Evolutionary conservation across 2,329 filamentous ascomycete genomes (phyloP), one percentile per base, ranked within the genome.

Genomic region (Apiospora arundinis): DNA sequence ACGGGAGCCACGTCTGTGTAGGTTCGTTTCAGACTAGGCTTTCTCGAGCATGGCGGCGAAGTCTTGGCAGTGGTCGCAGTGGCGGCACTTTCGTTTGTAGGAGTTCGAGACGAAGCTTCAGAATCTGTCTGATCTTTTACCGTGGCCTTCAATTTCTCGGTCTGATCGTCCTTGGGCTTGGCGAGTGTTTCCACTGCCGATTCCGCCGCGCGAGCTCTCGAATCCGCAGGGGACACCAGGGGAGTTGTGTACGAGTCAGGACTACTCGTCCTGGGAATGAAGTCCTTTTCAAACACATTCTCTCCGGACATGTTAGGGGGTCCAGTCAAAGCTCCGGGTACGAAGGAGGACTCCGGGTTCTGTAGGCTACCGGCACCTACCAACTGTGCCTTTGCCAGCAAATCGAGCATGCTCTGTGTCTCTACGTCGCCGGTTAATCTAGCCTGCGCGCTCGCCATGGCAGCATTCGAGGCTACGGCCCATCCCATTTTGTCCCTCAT

Each of bases 401-500:
- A 85, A 78, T 98, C 95, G 82, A 98, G 89, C 92, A 97, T 95
- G 77, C 92, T 92, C 81, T 98, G 94, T 67, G 95, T 89, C 76
- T 98, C 95, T 69, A 93, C 85, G 81, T 98, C 95, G 28, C 95
- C 95, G 73, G 89, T 91, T 69, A 93, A 87, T 78, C 93, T 91
- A 69, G 95, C 94, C 81, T 97, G 94, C 21, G 94, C 95, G 78
- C 91, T 94, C 63, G 92, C 92, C 75, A 97, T 90, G 14, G 90
- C 93, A 18, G 93, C 90, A 78, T 92, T 93, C 69, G 89, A 90
- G 44, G 91, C 88, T 69, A 79, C 83, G 44, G 92, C 90, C 92
- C 94, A 95, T 74, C 93, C 93, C 82, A 97, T 89, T 74, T 93
- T 93, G 80, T 98, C 95, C 78, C 93, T 93, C 93, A 99, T 97